A percentile compares a stretch with the other conserved stretches of the same genome.
Evolutionary conservation across 1,139 yeast genomes (phyloP).

Genomic region (Lodderomyces parapsilosis): DNA sequence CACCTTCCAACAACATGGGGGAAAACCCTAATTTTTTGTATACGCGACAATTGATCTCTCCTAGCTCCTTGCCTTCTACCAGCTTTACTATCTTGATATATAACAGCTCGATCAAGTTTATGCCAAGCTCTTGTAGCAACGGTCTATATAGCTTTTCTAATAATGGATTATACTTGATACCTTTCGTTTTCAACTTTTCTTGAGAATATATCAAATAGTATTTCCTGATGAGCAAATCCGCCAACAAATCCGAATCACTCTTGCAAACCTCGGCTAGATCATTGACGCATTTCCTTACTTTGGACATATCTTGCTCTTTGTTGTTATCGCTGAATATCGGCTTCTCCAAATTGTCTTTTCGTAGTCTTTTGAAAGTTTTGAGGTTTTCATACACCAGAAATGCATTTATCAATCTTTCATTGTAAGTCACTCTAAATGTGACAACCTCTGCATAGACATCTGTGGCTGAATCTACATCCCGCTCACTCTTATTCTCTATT

Average conservation of each 20-base stretch:
- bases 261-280: conserved; percentile 14
- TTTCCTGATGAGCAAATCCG: conserved; percentile 21
- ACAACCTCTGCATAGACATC: conserved; percentile 2
- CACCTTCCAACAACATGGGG: conserved; percentile 6
- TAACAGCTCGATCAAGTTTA: conserved; percentile 18
- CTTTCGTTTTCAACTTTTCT: conserved; percentile 20
- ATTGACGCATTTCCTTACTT: conserved; percentile 22
- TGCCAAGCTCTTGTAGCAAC: conserved; percentile 31
- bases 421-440: conserved; percentile 3
- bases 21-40: conserved; percentile 10
- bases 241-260: conserved; percentile 11
- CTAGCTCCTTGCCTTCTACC: background rate
- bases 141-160: conserved; percentile 33
- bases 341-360: conserved; percentile 46
- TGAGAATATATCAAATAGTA: conserved; percentile 30
- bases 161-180: conserved; percentile 26
- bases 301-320: conserved; percentile 24
- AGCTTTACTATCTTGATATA: conserved; percentile 10
- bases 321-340: conserved; percentile 23
- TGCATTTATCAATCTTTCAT: conserved; percentile 4
- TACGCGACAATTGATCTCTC: conserved; percentile 4
- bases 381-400: conserved; percentile 17
- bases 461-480: conserved; percentile 10
- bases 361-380: conserved; percentile 34
- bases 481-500: conserved; percentile 24